Conservation (phyloP, 2,329 filamentous ascomycete species). For the Beauveria bassiana region DNA sequence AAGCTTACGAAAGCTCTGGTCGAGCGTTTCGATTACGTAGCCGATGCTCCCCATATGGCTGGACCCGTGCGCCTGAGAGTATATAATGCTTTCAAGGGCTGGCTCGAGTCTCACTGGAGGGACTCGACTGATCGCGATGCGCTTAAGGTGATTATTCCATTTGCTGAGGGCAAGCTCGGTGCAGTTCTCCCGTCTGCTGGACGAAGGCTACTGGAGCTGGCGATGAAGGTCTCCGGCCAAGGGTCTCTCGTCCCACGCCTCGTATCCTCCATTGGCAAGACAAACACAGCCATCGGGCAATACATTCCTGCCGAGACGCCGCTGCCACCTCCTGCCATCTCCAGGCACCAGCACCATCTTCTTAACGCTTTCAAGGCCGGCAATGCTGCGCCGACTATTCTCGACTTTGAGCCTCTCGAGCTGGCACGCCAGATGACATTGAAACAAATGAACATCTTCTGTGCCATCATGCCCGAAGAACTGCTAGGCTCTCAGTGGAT, state of each 20-base stretch:
- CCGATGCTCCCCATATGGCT: slow-evolving; percentile 64
- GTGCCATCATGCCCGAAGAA: slow-evolving; percentile 85
- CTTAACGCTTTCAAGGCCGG: slow-evolving; percentile 70
- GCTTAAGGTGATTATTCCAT: slow-evolving; percentile 66
- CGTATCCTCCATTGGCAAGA: slow-evolving; percentile 82
- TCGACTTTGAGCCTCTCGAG: slow-evolving; percentile 89
- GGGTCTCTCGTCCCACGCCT: slow-evolving; percentile 73
- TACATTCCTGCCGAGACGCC: slow-evolving; percentile 65
- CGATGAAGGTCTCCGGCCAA: slow-evolving; percentile 67
- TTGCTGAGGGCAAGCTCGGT: slow-evolving; percentile 67
- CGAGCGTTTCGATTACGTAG: slow-evolving; percentile 86
- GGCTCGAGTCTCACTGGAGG: slow-evolving; percentile 94
- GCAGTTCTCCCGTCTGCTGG: slow-evolving; percentile 67
- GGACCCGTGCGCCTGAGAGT: slow-evolving; percentile 80
- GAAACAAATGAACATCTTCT: slow-evolving; percentile 87
- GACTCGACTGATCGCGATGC: slow-evolving; percentile 72
- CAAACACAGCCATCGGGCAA: slow-evolving; percentile 64
- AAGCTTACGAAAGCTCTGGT: slow-evolving; percentile 78
- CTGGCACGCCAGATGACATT: slow-evolving; percentile 86
- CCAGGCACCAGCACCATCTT: slow-evolving; percentile 66
- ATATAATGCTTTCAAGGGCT: slow-evolving; percentile 95
- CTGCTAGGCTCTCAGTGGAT: slow-evolving; percentile 89
- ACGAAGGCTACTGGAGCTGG: slow-evolving; percentile 70
- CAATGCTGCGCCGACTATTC: slow-evolving; percentile 60
- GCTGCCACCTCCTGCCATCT: slow-evolving; percentile 60